Conservation (phyloP, 176 grass and related monocot species). For the Ensete glaucum region DNA sequence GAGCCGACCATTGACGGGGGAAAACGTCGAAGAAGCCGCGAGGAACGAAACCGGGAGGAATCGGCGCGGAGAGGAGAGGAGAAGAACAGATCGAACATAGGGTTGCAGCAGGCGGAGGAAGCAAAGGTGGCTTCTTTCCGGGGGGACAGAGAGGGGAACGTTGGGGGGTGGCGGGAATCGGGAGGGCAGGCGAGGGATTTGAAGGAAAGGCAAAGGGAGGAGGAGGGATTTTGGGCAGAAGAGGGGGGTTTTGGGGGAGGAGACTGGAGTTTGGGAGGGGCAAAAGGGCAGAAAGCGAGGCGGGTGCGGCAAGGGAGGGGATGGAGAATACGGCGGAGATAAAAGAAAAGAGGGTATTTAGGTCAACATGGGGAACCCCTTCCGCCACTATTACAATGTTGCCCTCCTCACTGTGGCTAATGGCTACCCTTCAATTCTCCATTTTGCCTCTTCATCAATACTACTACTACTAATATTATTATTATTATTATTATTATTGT, state of each 20-base stretch:
- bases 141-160: background rate
- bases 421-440: conserved; percentile 23
- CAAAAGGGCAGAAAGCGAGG: conserved; percentile 22
- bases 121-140: background rate
- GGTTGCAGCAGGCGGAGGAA: background rate
- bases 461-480: too few relatives aligned
- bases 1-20: background rate
- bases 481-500: too few relatives aligned
- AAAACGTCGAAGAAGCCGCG: background rate
- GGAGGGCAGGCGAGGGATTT: conserved; percentile 33
- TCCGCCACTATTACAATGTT: conserved; percentile 31
- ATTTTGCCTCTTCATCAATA: conserved; percentile 20
- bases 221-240: conserved; percentile 12
- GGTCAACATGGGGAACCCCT: conserved; percentile 27
- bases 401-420: conserved; percentile 12
- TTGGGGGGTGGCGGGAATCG: background rate
- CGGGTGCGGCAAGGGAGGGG: conserved; percentile 7
- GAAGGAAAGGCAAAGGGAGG: conserved; percentile 31
- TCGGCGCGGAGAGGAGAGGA: background rate
- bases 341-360: conserved; percentile 44
- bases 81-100: background rate
- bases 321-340: conserved; percentile 15
- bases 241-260: conserved; percentile 10
- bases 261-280: conserved; percentile 5
- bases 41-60: too few relatives aligned